These are phyloP conservation scores for Cadophora sp. DNA, from an alignment of 2,329 filamentous ascomycete genomes.

Conservation along the genomic window DNA sequence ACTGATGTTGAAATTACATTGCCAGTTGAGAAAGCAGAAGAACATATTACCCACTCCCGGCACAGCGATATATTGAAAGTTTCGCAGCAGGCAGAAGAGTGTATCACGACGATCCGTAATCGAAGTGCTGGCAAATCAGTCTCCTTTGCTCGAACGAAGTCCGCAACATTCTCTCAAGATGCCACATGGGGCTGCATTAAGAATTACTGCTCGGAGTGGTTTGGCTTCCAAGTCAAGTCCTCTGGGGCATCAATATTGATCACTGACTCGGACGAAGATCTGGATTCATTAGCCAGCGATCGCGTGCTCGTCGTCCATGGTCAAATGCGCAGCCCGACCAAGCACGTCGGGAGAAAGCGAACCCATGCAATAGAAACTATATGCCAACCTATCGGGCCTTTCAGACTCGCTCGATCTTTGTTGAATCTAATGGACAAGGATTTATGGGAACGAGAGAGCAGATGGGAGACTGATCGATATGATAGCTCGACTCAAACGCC, in stretches of 20 bases:
- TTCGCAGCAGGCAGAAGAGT: slow-evolving; percentile 27
- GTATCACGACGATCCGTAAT: slow-evolving; percentile 29
- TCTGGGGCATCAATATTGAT: slow-evolving; percentile 33
- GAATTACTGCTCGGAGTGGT: slow-evolving; percentile 41
- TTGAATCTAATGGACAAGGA: slow-evolving; percentile 33
- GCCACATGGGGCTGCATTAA: slow-evolving; percentile 37
- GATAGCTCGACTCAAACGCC: slow-evolving; percentile 38
- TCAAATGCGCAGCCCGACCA: slow-evolving; percentile 24
- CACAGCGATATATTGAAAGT: slow-evolving; percentile 7
- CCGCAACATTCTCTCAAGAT: slow-evolving; percentile 4
- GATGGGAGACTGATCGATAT: neutral
- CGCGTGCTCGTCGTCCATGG: slow-evolving; percentile 36
- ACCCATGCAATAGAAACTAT: slow-evolving; percentile 28
- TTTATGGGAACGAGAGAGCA: neutral
- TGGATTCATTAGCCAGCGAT: slow-evolving; percentile 16
- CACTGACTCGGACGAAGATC: slow-evolving; percentile 25
- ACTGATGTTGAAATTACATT: slow-evolving; percentile 60
- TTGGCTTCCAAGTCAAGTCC: slow-evolving; percentile 33
- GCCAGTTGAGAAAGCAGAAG: slow-evolving; percentile 39
- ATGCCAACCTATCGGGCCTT: slow-evolving; percentile 37
- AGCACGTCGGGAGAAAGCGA: slow-evolving; percentile 12
- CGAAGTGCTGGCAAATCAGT: slow-evolving; percentile 31
- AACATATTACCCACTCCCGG: neutral
- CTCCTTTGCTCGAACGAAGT: slow-evolving; percentile 22
- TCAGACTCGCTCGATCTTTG: slow-evolving; percentile 39